phyloP scores from a whole-genome alignment of 2,329 filamentous ascomycete genomes.

The Shiraia sp. region DNA sequence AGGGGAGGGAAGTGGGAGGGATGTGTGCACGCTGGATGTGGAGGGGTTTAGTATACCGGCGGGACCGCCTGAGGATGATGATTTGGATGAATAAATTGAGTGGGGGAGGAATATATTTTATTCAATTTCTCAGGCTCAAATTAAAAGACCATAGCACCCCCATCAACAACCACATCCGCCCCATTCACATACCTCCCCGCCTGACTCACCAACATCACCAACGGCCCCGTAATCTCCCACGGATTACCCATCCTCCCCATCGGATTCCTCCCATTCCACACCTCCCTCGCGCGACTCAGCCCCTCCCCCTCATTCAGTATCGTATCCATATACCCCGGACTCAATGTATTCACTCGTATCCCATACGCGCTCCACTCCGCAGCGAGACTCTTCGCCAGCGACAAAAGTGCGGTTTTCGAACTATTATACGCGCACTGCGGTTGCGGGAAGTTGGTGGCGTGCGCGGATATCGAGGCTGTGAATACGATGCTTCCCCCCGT shows the following conservation, averaged over 20 bases:
- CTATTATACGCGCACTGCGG: slow-evolving; percentile 74
- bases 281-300: slow-evolving; percentile 56
- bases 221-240: slow-evolving; percentile 64
- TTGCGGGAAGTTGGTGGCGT: slow-evolving; percentile 72
- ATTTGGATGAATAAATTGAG: neutral
- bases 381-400: slow-evolving; percentile 66
- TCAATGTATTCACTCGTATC: slow-evolving; percentile 71
- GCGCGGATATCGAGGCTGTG: slow-evolving; percentile 69
- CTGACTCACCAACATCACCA: slow-evolving; percentile 64
- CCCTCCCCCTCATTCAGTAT: slow-evolving; percentile 70
- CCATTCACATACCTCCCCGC: slow-evolving; percentile 72
- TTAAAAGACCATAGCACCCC: slow-evolving; percentile 46
- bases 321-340: slow-evolving; percentile 78
- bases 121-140: neutral
- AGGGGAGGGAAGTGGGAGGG: slow-evolving; percentile 13
- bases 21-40: slow-evolving; percentile 22
- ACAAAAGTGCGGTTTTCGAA: slow-evolving; percentile 68
- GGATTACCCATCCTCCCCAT: slow-evolving; percentile 67
- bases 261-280: slow-evolving; percentile 65
- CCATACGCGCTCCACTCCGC: slow-evolving; percentile 74
- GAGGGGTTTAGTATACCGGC: slow-evolving; percentile 41
- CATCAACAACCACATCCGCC: slow-evolving; percentile 67
- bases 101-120: neutral
- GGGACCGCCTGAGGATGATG: slow-evolving; percentile 23
- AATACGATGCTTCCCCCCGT: slow-evolving; percentile 67